Evolutionary conservation across 2,329 filamentous ascomycete species (phyloP), one percentile per base, ranked within the genome.

Genomic region (Diaporthe ampelina): DNA sequence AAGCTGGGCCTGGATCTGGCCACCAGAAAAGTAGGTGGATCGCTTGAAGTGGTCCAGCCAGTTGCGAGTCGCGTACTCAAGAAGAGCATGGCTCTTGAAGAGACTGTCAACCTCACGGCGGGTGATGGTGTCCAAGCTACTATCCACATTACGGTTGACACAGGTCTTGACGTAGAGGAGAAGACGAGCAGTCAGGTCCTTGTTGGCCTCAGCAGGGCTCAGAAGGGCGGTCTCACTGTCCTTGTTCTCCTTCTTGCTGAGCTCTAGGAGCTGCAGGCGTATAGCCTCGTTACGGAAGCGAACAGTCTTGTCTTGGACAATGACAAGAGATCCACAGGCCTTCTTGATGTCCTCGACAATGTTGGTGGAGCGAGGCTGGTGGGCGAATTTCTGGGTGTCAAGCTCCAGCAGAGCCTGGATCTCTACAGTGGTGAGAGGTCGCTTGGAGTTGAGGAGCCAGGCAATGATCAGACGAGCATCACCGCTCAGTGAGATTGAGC

Each of bases 401-500:
- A 77, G 74, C 72, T 76, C 76, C n/a, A 77, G 76, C n/a, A 76
- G 69, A 19, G 76, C 73, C 73, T 77, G 74, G 24, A 77, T 74
- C 72, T 77, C 74, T 11, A 74, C 65, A 7, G 75, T 74, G 32
- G 76, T 73, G 19, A 77, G 73, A 21, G 76, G 76, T 35, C 76
- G 76, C 72, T 77, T 73, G 29, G 74, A 69, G 56, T 52, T 65
- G 8, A 77, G 70, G 54, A 77, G 70, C 76, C 76, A 77, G 74
- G 72, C 74, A 65, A 77, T 74, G 19, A 77, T 76, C 57, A 76
- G 61, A 35, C 74, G 74, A 57, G 74, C 74, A 54, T 76, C 74
- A 10, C 74, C 74, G 43, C 48, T 74, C 43, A 76, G 26, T 11
- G 74, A 58, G 54, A 74, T 69, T 15, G 45, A 54, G 56, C 48